These are phyloP conservation scores for Neltuma alba DNA, from an alignment of 306 rosid genomes.

Conservation along the genomic window DNA sequence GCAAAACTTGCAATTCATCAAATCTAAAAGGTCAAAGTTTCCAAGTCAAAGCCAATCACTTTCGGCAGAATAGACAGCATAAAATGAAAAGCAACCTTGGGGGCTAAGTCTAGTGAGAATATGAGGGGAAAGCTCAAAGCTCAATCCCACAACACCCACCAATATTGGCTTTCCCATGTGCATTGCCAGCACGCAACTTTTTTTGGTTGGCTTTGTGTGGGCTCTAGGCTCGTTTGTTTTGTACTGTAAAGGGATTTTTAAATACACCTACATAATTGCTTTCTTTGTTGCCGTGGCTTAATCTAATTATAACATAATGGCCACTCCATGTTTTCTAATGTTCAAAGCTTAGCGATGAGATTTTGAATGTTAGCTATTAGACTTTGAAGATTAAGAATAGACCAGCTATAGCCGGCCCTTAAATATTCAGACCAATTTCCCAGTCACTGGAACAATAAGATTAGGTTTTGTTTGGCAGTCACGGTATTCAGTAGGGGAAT, in stretches of 20 bases:
- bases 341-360: conserved; percentile 3
- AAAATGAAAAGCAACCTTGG: conserved; percentile 53
- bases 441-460: neutral
- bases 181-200: conserved; percentile 32
- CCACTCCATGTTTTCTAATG: neutral
- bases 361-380: conserved; percentile 33
- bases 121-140: conserved; percentile 40
- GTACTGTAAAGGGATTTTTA: neutral
- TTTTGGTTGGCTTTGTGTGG: conserved; percentile 27
- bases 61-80: conserved; percentile 55
- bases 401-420: conserved; percentile 31
- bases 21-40: conserved; percentile 22
- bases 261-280: neutral
- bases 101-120: conserved; percentile 53
- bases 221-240: conserved; percentile 14
- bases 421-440: conserved; percentile 21
- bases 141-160: conserved; percentile 35
- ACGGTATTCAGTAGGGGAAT: neutral
- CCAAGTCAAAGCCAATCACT: conserved; percentile 30
- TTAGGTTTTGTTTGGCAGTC: conserved; percentile 35
- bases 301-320: conserved; percentile 1
- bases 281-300: neutral
- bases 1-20: conserved; percentile 32
- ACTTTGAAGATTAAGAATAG: conserved; percentile 25
- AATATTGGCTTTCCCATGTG: conserved; percentile 42